Conservation (phyloP, 495 filamentous ascomycete species). For the Talaromyces liani region DNA sequence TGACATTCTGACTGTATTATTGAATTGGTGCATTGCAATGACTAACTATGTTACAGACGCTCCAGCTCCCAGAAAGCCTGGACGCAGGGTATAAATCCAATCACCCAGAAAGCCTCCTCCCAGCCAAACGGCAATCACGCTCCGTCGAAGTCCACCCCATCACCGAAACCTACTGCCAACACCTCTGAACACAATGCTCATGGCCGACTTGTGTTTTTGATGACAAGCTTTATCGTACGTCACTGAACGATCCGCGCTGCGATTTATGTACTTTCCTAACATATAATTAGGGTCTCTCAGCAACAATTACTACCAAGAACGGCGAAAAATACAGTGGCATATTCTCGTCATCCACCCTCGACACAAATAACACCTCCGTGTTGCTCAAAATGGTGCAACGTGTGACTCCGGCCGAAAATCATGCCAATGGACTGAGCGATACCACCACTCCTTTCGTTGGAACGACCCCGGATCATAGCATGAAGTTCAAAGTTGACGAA, state of each 20-base stretch:
- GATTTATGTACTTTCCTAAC: slow-evolving; percentile 14
- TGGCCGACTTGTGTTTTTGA: slow-evolving; percentile 56
- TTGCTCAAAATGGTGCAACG: slow-evolving; percentile 79
- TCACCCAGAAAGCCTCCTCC: slow-evolving; percentile 50
- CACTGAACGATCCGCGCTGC: slow-evolving; percentile 3
- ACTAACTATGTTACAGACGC: slow-evolving; percentile 26
- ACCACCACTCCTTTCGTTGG: slow-evolving; percentile 50
- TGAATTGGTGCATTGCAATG: slow-evolving; percentile 12
- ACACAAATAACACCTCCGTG: slow-evolving; percentile 53
- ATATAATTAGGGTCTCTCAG: slow-evolving; percentile 52
- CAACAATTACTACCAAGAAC: slow-evolving; percentile 59
- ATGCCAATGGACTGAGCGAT: slow-evolving; percentile 49
- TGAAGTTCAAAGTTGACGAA: slow-evolving; percentile 78
- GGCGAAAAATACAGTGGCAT: slow-evolving; percentile 70
- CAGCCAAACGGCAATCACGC: slow-evolving; percentile 47
- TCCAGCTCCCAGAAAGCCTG: slow-evolving; percentile 54
- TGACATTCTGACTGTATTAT: not conserved
- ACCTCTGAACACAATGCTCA: slow-evolving; percentile 56
- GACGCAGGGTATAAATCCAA: slow-evolving; percentile 56
- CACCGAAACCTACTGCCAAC: slow-evolving; percentile 36
- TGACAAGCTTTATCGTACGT: slow-evolving; percentile 58
- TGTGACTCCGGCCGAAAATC: slow-evolving; percentile 42
- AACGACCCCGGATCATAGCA: slow-evolving; percentile 53
- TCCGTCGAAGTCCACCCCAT: slow-evolving; percentile 27
- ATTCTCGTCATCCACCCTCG: slow-evolving; percentile 53